Evolutionary conservation across 2,329 filamentous ascomycete genomes (phyloP).

Genomic region (Xylaria arbuscula): DNA sequence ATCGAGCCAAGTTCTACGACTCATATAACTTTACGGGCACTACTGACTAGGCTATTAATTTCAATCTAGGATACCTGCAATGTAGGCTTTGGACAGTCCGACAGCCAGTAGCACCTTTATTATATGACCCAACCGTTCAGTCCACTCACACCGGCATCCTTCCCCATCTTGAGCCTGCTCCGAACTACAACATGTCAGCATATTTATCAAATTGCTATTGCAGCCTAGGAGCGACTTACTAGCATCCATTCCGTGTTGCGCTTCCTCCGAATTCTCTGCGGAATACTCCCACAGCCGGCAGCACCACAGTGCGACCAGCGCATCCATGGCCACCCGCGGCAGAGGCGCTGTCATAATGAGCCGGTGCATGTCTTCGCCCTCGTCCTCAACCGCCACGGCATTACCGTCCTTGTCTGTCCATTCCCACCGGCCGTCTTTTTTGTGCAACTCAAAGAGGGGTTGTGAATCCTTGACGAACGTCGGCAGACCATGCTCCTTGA

Average conservation of each 20-base stretch:
- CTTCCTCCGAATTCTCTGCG: conserved; percentile 13
- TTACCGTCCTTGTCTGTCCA: conserved; percentile 23
- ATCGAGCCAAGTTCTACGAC: too few species aligned
- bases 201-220: neutral
- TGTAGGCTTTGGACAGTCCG: neutral
- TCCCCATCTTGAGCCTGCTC: conserved; percentile 19
- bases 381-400: conserved; percentile 25
- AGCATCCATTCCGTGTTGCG: conserved; percentile 14
- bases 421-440: conserved; percentile 23
- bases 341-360: conserved; percentile 28
- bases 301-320: conserved; percentile 31
- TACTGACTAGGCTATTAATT: too few species aligned
- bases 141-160: conserved; percentile 8
- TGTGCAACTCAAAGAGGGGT: conserved; percentile 23
- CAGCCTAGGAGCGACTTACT: conserved; percentile 1
- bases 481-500: conserved; percentile 5
- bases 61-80: too few species aligned
- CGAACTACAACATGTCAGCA: conserved; percentile 24
- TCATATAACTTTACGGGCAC: too few species aligned
- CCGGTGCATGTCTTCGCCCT: conserved; percentile 26
- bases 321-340: conserved; percentile 21
- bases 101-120: neutral
- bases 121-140: conserved; percentile 48
- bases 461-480: conserved; percentile 14
- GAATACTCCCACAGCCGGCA: conserved; percentile 33